Conservation (phyloP, 2,329 filamentous ascomycete genomes). For the Fusarium torulosum region DNA sequence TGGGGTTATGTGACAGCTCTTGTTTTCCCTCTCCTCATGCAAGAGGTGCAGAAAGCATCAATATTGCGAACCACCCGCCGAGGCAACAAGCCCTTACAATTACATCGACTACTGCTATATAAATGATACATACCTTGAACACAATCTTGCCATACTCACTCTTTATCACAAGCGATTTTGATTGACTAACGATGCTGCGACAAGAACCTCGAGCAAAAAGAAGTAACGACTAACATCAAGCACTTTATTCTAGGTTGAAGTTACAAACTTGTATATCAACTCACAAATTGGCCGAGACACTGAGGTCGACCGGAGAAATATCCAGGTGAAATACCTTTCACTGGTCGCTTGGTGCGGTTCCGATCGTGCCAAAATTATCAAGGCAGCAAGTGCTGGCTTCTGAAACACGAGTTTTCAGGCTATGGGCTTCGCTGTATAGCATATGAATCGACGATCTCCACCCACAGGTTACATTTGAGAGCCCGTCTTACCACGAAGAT, state of each 20-base stretch:
- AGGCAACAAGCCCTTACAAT: constrained; percentile 36
- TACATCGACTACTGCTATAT: constrained; percentile 26
- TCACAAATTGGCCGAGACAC: background rate
- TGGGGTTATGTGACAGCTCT: constrained; percentile 17
- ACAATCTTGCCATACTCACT: constrained; percentile 1
- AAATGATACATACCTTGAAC: constrained; percentile 27
- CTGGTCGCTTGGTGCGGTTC: constrained; percentile 3
- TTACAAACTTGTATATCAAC: background rate
- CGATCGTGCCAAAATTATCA: background rate
- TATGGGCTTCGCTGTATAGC: constrained; percentile 8
- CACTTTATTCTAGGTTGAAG: background rate
- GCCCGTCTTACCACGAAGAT: background rate
- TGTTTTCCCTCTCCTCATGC: constrained; percentile 37
- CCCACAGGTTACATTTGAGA: constrained; percentile 25
- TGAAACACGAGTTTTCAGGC: constrained; percentile 6
- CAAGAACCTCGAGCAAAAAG: too few species aligned
- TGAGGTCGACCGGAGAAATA: background rate
- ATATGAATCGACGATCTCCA: constrained; percentile 22
- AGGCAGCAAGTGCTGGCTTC: background rate
- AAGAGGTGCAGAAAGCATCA: constrained; percentile 36
- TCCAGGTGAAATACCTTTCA: background rate
- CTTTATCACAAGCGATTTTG: constrained; percentile 1
- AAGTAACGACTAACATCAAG: background rate
- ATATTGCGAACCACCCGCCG: constrained; percentile 35
- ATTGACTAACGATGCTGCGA: background rate